phyloP scores from a whole-genome alignment of 2,329 filamentous ascomycete genomes.

The Alternaria sp. region DNA sequence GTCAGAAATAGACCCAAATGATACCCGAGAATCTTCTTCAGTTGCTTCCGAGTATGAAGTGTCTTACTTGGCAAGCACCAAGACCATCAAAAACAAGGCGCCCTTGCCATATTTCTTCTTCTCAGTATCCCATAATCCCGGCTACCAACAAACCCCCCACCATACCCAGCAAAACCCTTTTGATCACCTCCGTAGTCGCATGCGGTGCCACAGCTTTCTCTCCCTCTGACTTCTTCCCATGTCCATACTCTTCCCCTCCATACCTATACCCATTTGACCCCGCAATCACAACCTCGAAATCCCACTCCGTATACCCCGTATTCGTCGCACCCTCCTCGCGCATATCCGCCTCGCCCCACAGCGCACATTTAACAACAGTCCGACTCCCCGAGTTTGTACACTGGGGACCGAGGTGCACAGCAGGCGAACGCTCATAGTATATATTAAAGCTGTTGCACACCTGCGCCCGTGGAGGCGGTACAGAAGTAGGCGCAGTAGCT shows the following conservation, averaged over 20 bases:
- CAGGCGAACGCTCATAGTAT: slow-evolving; percentile 16
- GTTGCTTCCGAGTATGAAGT: background rate
- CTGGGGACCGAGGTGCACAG: background rate
- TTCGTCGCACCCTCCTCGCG: background rate
- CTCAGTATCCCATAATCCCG: background rate
- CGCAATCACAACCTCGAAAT: slow-evolving; percentile 13
- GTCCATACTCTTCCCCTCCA: background rate
- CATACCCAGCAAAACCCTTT: background rate
- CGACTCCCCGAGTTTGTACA: slow-evolving; percentile 10
- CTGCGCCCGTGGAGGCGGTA: background rate
- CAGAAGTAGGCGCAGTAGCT: too few relatives aligned
- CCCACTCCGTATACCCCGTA: slow-evolving; percentile 11
- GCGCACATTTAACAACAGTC: slow-evolving; percentile 15
- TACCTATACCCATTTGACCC: slow-evolving; percentile 16
- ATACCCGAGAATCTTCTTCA: slow-evolving; percentile 14
- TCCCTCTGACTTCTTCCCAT: background rate
- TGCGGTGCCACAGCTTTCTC: background rate
- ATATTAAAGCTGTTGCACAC: slow-evolving; percentile 15
- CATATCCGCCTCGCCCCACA: slow-evolving; percentile 9
- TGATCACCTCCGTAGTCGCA: background rate
- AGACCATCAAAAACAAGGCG: too few relatives aligned
- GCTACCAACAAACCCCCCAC: background rate
- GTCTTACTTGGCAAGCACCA: background rate
- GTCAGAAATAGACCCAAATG: slow-evolving; percentile 21
- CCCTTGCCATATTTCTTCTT: too few relatives aligned